These are phyloP conservation scores for Acanthamoeba healyi DNA, from an alignment of 208 protist species.

Conservation along the genomic window DNA sequence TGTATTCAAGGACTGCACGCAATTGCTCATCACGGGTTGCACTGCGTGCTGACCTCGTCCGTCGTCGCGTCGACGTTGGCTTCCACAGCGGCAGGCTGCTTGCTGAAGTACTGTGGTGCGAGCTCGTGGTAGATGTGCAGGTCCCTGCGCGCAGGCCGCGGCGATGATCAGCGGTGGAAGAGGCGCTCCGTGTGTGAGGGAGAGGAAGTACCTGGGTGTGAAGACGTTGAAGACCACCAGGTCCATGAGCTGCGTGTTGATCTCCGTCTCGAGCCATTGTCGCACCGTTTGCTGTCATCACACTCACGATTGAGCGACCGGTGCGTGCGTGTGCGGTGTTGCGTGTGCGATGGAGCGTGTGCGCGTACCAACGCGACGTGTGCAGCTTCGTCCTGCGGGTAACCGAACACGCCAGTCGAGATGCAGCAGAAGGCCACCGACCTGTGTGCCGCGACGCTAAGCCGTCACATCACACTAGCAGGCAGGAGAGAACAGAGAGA, in stretches of 20 bases:
- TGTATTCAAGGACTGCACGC: too few species aligned
- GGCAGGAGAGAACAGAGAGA: not conserved
- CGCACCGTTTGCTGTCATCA: not conserved
- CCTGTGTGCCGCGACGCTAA: not conserved
- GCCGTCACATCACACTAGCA: not conserved
- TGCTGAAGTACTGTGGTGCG: too few species aligned
- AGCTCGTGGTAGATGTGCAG: too few species aligned
- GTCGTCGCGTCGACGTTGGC: too few species aligned
- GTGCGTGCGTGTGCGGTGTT: not conserved
- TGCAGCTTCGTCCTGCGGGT: conserved; percentile 13
- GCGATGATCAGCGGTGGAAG: too few species aligned
- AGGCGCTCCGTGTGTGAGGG: too few species aligned
- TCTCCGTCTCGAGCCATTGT: not conserved
- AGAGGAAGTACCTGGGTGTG: too few species aligned
- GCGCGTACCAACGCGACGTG: not conserved
- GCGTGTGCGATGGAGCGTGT: not conserved
- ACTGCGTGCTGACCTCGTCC: too few species aligned
- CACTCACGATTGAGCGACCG: too few species aligned
- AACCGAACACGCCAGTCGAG: conserved; percentile 58
- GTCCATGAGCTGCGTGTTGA: conserved; percentile 19
- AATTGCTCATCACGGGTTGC: too few species aligned
- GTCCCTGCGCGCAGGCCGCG: too few species aligned
- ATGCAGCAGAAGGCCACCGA: conserved; percentile 39
- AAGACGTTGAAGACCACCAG: conserved; percentile 41
- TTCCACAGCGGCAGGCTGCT: too few species aligned